These are phyloP conservation scores for Russula ochroleuca DNA, from an alignment of 768 basidiomycete species.

Conservation along the genomic window DNA sequence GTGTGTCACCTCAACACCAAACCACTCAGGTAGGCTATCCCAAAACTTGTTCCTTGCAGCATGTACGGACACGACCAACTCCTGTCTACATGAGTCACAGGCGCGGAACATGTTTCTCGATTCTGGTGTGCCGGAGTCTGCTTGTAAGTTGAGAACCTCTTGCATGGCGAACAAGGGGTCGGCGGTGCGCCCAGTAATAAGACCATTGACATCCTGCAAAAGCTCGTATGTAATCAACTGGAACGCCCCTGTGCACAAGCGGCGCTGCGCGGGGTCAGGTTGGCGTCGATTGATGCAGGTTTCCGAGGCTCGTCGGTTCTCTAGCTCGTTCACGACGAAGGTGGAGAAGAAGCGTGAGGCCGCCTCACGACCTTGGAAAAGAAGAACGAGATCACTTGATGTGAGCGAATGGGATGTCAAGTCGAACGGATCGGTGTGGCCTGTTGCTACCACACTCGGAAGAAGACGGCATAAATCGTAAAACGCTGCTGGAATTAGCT, in stretches of 20 bases:
- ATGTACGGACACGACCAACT: slow-evolving; percentile 20
- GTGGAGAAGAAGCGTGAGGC: slow-evolving; percentile 70
- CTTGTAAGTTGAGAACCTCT: slow-evolving; percentile 23
- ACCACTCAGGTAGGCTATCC: slow-evolving; percentile 27
- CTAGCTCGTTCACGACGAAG: slow-evolving; percentile 70
- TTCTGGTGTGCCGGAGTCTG: slow-evolving; percentile 13
- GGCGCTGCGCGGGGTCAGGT: slow-evolving; percentile 11
- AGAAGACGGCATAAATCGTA: slow-evolving; percentile 72
- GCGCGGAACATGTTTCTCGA: slow-evolving; percentile 19
- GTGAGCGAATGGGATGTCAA: slow-evolving; percentile 42
- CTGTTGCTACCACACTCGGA: slow-evolving; percentile 57
- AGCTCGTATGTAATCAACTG: slow-evolving; percentile 25
- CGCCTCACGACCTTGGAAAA: slow-evolving; percentile 67
- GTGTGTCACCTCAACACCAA: slow-evolving; percentile 21
- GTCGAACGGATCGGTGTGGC: slow-evolving; percentile 41
- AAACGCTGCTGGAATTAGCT: slow-evolving; percentile 70
- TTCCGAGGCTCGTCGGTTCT: slow-evolving; percentile 52
- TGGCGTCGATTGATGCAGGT: slow-evolving; percentile 26
- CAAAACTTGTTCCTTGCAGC: slow-evolving; percentile 24
- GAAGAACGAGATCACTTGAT: slow-evolving; percentile 51
- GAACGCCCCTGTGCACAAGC: slow-evolving; percentile 24
- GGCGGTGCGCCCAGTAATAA: slow-evolving; percentile 23
- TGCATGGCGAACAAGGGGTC: slow-evolving; percentile 28
- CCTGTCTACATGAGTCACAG: slow-evolving; percentile 25
- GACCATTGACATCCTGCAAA: slow-evolving; percentile 26